Conservation (phyloP, 2,329 filamentous ascomycete genomes). For the Thielaviopsis musarum region DNA sequence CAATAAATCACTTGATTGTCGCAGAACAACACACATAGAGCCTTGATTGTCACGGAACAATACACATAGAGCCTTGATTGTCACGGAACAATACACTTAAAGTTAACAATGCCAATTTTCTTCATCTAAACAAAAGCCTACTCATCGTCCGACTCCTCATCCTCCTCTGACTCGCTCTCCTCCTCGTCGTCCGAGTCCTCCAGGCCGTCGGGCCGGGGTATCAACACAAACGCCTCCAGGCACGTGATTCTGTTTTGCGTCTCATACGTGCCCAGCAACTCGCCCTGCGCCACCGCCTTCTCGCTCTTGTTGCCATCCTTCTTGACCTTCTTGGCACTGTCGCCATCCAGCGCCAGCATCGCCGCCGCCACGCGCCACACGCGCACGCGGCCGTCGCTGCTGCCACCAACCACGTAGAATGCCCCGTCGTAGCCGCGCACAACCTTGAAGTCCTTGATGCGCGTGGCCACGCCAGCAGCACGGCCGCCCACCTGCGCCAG, state of each 20-base stretch:
- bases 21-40: no score
- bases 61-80: no score
- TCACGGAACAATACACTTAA: background rate
- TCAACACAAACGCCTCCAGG: constrained; percentile 71
- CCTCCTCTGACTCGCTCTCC: constrained; percentile 22
- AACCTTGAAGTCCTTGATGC: constrained; percentile 80
- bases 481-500: constrained; percentile 67
- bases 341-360: constrained; percentile 16
- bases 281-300: constrained; percentile 31
- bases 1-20: no score
- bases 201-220: constrained; percentile 43
- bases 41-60: no score
- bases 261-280: constrained; percentile 59
- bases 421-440: constrained; percentile 28
- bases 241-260: constrained; percentile 85
- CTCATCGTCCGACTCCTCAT: constrained; percentile 21
- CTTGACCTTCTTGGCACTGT: constrained; percentile 15
- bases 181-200: constrained; percentile 33
- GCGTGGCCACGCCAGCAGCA: constrained; percentile 44
- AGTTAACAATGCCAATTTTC: background rate
- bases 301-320: constrained; percentile 1
- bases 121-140: constrained; percentile 8
- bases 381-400: constrained; percentile 74
- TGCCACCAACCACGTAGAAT: constrained; percentile 50
- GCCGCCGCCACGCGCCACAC: constrained; percentile 47